Evolutionary conservation across 2,329 filamentous ascomycete genomes (phyloP), one percentile per base, ranked within the genome.

Genomic region (Microsporum canis): DNA sequence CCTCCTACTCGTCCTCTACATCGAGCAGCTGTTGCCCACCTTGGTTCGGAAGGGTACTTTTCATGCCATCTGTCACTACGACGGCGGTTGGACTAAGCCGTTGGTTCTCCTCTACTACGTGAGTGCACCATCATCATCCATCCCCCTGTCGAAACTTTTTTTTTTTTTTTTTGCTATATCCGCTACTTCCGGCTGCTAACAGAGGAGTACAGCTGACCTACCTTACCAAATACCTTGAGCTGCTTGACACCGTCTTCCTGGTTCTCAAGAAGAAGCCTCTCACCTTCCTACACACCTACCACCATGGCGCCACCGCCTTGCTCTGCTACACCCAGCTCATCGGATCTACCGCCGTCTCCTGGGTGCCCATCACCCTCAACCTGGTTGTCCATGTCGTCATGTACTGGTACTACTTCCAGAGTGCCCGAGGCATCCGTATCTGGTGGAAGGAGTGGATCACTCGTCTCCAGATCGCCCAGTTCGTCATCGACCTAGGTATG

Each of bases 321-420:
- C 88, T 95, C 70, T 95, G 90, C 86, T 95, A 92, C 81, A 94
- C 89, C 59, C 90, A 95, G 79, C 84, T 95, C 67, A 85, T 94
- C 69, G 90, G 90, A 67, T 84, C 86, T 68, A 96, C 91, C 41
- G 83, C 90, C 55, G 90, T 96, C 60, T 95, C 90, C 61, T 96
- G 90, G 90, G 88, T 94, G 58, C 85, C 87, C 66, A 95, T 96
- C 72, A 86, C 84, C 47, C 83, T 96, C 66, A 95, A 96, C 81
- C 78, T 96, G 70, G 85, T 83, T 65, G 90, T 96, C 58, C 90
- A 96, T 78, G 90, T 95, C 62, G 87, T 95, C 75, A 96, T 96
- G 90, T 96, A 96, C 86, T 95, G 89, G 89, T 95, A 95, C 84
- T 95, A 96, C 83, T 95, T 95, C 85, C 90, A 95, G 81, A 90